Base-by-base conservation (phyloP, 768 basidiomycete genomes). In the Russula ochroleuca region DNA sequence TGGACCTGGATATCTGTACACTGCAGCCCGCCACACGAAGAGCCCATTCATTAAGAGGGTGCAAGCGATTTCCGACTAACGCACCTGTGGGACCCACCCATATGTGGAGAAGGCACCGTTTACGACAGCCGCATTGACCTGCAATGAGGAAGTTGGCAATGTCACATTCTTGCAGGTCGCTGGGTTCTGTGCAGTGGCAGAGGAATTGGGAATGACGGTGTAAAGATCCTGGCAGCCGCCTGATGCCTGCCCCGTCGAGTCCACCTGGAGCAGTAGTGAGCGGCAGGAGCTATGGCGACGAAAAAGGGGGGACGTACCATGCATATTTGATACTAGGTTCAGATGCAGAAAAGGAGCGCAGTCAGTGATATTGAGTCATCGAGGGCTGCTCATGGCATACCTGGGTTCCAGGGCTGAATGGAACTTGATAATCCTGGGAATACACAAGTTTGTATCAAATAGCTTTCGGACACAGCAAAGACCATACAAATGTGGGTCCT, bases 151-250 rank as follows among this genome's bases (percentile, higher is more conserved):
- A 74, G 67, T 76, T 72, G 62, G 74, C 28, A 70, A 74, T 0
- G 85, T 83, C 4, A 81, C 76, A 65, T 86, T 86, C 11, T 72
- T 57, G 68, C 85, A 87, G 3, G 75, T 74, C 1, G 80, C 75
- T 4, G 75, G 73, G 40, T 73, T 68, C 35, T 71, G 68, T 6
- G 74, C 68, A 9, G 74, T 72, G 25, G 67, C 64, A 35, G 69
- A 72, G 9, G 71, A 47, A 21, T 78, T 71, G 33, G 80, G 76
- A 54, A 85, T 83, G 53, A 86, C 78, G 0, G 84, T 83, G 68
- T 84, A 85, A 0, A 78, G 77, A 2, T 71, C 80, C 72, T 86
- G 82, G 68, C 85, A 86, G 11, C 85, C 85, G 21, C 85, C 85
- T 1, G 83, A 78, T 64, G 79, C 80, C 5, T 28, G 28, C 28